Evolutionary conservation across 139 green algal species (phyloP), one percentile per base, ranked within the genome.

Genomic region (Mesostigma viride): DNA sequence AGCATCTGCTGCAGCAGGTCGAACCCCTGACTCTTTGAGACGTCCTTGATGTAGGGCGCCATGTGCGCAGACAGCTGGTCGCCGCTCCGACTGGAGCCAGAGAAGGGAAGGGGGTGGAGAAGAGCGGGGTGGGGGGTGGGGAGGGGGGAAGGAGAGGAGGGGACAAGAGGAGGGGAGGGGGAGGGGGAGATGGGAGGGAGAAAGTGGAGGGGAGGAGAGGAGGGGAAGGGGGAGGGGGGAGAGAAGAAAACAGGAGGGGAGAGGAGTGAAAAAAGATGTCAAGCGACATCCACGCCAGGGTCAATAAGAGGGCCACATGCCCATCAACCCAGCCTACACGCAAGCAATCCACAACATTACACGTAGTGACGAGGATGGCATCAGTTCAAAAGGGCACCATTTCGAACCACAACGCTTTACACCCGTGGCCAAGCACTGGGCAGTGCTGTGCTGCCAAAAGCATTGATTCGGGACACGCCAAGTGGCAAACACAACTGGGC

Each of bases 1-100:
- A 74, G 28, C 46, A 74, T 58, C 45, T 31, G 14, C 28, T 31
- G 36, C 35, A 74, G 45, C 57, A 74, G 33, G 32, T 74, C 56
- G 28, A 74, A 76, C 35, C 22, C 59, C 0, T 63, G 44, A 60
- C 5, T 17, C 34, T 3, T 45, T 63, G 59, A 11, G 30, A 56
- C 0, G 61, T 5, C 5, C 26, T n/a, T n/a, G n/a, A n/a, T n/a
- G n/a, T n/a, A n/a, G n/a, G 58, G 24, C 24, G 11, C 3, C 35
- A 65, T 65, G 34, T 14, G 8, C 34, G 14, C 20, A 8, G 58
- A 35, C 3, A 65, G 56, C 26, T 14, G 14, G 3, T 72, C 11
- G 56, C 14, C 28, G 14, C 30, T 33, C 11, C 40, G 40, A 51
- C n/a, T n/a, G n/a, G n/a, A n/a, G n/a, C n/a, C 11, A 51, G 14